A percentile compares a stretch with the other conserved stretches of the same genome.
These are phyloP conservation scores for Blastobotrys muscicola DNA, from an alignment of 805 yeast species.

Conservation along the genomic window DNA sequence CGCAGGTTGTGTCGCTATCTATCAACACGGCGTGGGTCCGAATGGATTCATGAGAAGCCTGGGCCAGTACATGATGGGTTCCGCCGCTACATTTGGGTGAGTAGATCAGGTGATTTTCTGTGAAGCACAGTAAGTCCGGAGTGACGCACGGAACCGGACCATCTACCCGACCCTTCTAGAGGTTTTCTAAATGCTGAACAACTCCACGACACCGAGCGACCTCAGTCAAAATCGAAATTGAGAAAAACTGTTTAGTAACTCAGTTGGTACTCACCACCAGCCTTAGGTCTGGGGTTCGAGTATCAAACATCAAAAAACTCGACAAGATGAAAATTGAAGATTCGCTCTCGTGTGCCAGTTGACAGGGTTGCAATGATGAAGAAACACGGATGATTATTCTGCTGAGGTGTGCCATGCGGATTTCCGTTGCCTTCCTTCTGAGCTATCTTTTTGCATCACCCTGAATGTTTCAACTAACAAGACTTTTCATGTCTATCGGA, in stretches of 20 bases:
- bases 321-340: background rate
- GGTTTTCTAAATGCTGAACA: too few relatives aligned
- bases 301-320: background rate
- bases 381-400: background rate
- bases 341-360: background rate
- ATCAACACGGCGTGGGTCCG: slow-evolving; percentile 96
- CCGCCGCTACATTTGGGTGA: slow-evolving; percentile 88
- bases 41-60: slow-evolving; percentile 93
- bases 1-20: slow-evolving; percentile 62
- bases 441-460: too few relatives aligned
- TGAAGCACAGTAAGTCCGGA: too few relatives aligned
- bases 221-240: too few relatives aligned
- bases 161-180: too few relatives aligned
- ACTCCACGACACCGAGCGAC: too few relatives aligned
- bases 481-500: slow-evolving; percentile 88
- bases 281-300: background rate
- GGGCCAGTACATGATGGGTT: slow-evolving; percentile 93
- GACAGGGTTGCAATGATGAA: background rate
- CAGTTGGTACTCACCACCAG: too few relatives aligned
- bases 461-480: slow-evolving; percentile 2
- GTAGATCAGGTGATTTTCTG: too few relatives aligned
- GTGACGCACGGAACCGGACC: too few relatives aligned
- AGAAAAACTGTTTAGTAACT: too few relatives aligned
- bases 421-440: background rate
- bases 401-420: background rate